phyloP scores from a whole-genome alignment of 139 green algal species.

The Zygnema circumcarinatum region DNA sequence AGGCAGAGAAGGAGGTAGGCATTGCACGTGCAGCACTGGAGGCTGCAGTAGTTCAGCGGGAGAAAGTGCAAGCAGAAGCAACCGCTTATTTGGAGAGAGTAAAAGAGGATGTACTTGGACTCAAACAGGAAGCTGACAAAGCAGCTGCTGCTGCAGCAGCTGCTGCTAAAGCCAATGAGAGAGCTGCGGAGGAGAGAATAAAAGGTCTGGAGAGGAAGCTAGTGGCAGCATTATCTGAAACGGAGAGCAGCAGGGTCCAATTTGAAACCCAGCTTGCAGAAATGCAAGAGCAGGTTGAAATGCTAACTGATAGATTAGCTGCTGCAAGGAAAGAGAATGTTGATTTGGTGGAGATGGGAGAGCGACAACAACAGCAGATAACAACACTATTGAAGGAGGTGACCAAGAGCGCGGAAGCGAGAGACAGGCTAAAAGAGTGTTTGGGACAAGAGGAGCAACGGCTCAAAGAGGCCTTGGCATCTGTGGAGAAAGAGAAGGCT shows the following conservation, averaged over 20 bases:
- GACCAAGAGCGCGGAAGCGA: background rate
- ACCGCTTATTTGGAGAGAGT: background rate
- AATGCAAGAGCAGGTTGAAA: background rate
- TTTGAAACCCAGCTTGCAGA: background rate
- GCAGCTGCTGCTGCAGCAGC: background rate
- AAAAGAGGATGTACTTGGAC: background rate
- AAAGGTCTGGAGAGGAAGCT: background rate
- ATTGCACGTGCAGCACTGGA: background rate
- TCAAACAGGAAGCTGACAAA: background rate
- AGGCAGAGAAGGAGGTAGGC: background rate
- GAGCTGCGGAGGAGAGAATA: background rate
- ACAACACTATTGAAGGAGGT: background rate
- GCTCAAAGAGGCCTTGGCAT: background rate
- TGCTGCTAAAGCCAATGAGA: background rate
- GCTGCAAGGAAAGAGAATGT: background rate
- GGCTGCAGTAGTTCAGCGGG: background rate
- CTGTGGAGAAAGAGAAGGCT: background rate
- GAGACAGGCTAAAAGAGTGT: background rate
- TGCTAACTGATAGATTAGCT: background rate
- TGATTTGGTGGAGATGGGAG: background rate
- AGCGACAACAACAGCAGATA: background rate
- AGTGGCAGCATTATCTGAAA: background rate
- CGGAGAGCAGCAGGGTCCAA: background rate
- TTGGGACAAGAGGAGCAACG: background rate
- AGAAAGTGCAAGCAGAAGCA: background rate